Conservation (phyloP, 306 rosid species). For the Citrullus mucosospermus region DNA sequence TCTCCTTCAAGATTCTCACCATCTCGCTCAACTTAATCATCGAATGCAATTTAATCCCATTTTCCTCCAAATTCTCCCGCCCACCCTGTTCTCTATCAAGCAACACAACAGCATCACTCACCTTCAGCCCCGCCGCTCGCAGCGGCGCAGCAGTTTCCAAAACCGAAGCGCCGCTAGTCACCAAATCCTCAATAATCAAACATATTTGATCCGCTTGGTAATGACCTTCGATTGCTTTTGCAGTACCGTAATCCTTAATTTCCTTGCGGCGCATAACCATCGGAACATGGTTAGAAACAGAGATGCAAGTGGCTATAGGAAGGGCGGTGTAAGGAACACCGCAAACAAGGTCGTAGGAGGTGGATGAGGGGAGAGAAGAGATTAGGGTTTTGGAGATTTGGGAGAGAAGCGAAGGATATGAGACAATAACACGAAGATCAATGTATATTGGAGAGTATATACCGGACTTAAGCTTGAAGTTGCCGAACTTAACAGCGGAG, state of each 20-base stretch:
- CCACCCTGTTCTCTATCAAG: constrained; percentile 90
- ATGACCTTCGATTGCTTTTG: constrained; percentile 72
- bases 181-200: constrained; percentile 72
- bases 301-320: constrained; percentile 77
- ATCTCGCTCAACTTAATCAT: constrained; percentile 53
- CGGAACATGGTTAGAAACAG: constrained; percentile 36
- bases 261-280: constrained; percentile 97
- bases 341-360: constrained; percentile 52
- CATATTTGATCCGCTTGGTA: constrained; percentile 44
- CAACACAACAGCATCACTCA: constrained; percentile 68
- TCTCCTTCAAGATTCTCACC: constrained; percentile 65
- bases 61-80: constrained; percentile 67
- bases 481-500: constrained; percentile 84
- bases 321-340: constrained; percentile 92
- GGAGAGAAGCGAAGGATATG: constrained; percentile 65
- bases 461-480: constrained; percentile 88
- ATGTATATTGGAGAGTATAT: constrained; percentile 81
- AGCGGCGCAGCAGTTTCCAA: constrained; percentile 69
- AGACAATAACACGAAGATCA: constrained; percentile 80
- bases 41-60: constrained; percentile 55
- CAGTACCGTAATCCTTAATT: constrained; percentile 77
- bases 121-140: constrained; percentile 59
- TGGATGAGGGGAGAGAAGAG: constrained; percentile 40
- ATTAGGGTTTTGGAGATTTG: constrained; percentile 66
- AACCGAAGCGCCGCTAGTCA: constrained; percentile 76